Conservation (phyloP, 192 early-diverging fungal genomes). For the Coemansia erecta region DNA sequence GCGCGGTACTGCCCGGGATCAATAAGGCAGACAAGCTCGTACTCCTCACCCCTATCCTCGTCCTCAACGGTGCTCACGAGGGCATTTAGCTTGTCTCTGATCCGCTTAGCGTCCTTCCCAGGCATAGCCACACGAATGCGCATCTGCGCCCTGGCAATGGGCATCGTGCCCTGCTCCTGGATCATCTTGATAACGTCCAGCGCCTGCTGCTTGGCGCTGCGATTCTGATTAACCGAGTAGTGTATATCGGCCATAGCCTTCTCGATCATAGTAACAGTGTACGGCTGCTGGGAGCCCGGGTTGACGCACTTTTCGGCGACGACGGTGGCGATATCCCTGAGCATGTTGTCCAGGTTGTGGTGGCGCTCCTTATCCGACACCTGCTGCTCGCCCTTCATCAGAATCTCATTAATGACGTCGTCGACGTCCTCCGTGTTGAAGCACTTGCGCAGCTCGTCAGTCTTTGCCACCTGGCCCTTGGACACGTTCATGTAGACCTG, state of each 20-base stretch:
- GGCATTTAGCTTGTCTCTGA: conserved; percentile 69
- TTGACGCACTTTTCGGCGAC: conserved; percentile 96
- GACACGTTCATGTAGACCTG: conserved; percentile 93
- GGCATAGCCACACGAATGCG: conserved; percentile 76
- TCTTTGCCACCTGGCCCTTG: conserved; percentile 92
- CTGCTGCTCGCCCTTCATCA: conserved; percentile 95
- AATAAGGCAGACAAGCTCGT: conserved; percentile 59
- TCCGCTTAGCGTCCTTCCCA: conserved; percentile 83
- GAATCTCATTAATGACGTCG: conserved; percentile 82
- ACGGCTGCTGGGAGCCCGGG: conserved; percentile 89
- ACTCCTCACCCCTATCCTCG: conserved; percentile 63
- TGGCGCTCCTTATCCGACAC: conserved; percentile 95
- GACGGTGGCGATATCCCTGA: conserved; percentile 91
- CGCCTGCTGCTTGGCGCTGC: conserved; percentile 81
- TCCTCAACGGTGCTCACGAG: conserved; percentile 74
- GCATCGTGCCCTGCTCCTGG: conserved; percentile 84
- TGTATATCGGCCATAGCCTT: conserved; percentile 95
- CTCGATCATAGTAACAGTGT: conserved; percentile 98
- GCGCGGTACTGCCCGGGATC: conserved; percentile 91
- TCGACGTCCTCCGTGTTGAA: conserved; percentile 86
- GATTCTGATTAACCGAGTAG: conserved; percentile 84
- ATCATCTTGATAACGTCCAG: conserved; percentile 92
- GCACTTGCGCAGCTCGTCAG: conserved; percentile 80
- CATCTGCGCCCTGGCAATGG: conserved; percentile 95
- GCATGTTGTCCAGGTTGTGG: conserved; percentile 76